phyloP scores from a whole-genome alignment of 164 flowering plant species.

The Chimonanthus salicifolius region DNA sequence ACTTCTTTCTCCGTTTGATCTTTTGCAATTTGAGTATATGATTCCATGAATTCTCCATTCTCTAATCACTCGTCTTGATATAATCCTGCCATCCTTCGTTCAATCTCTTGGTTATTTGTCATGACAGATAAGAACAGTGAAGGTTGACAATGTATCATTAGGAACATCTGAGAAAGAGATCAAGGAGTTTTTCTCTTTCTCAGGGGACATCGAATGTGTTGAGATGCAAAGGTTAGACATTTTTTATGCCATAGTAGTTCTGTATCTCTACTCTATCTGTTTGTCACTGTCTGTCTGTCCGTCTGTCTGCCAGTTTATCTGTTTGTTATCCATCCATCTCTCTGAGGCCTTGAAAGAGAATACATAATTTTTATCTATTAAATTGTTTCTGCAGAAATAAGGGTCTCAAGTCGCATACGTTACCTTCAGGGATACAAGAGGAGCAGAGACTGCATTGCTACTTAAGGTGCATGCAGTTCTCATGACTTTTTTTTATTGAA shows the following conservation, averaged over 20 bases:
- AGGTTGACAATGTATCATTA: conserved; percentile 17
- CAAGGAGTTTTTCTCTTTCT: conserved; percentile 23
- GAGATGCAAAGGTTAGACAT: conserved; percentile 30
- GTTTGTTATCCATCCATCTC: too few relatives aligned
- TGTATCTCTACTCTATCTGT: too few relatives aligned
- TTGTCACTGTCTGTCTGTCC: too few relatives aligned
- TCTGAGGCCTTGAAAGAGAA: background rate
- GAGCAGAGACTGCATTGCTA: conserved; percentile 76
- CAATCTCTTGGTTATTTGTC: background rate
- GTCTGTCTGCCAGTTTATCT: too few relatives aligned
- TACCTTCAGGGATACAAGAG: conserved; percentile 69
- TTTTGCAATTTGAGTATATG: too few relatives aligned
- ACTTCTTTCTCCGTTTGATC: too few relatives aligned
- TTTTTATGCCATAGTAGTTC: too few relatives aligned
- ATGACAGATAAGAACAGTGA: conserved; percentile 11
- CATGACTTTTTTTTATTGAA: background rate
- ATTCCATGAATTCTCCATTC: too few relatives aligned
- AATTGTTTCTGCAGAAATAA: conserved; percentile 39
- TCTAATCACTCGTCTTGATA: too few relatives aligned
- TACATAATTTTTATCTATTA: background rate
- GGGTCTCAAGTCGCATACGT: conserved; percentile 71
- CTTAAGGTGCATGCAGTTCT: conserved; percentile 50
- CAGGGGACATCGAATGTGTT: conserved; percentile 36
- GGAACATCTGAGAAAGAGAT: conserved; percentile 14
- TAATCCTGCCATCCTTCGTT: too few relatives aligned